phyloP scores from a whole-genome alignment of 2,329 filamentous ascomycete species.

The Leptodontidium sp. region DNA sequence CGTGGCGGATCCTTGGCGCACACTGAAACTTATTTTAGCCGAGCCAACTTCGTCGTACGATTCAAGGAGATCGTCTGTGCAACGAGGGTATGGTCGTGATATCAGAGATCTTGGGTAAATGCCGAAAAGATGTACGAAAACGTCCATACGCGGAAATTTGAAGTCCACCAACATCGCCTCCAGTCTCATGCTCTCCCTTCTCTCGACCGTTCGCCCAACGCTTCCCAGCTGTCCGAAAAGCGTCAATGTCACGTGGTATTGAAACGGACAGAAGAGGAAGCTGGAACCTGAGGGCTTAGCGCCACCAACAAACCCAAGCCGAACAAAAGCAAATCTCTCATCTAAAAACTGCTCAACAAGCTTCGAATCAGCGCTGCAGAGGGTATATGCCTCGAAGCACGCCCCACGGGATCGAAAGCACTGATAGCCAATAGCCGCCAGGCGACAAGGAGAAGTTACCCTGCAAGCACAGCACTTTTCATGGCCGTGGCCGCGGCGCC shows the following conservation, averaged over 20 bases:
- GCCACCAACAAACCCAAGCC: not conserved
- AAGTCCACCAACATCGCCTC: not conserved
- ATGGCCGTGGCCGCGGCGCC: constrained; percentile 5
- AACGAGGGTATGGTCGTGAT: not conserved
- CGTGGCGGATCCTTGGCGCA: constrained; percentile 12
- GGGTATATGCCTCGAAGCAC: not conserved
- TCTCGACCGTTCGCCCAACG: not conserved
- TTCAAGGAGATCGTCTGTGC: constrained; percentile 6
- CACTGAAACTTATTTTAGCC: constrained; percentile 15
- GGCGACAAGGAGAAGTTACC: constrained; percentile 4
- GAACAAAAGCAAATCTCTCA: constrained; percentile 7
- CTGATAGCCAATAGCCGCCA: not conserved
- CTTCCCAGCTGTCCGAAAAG: not conserved
- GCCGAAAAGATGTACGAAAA: not conserved
- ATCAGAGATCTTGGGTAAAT: constrained; percentile 4
- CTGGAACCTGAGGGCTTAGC: not conserved
- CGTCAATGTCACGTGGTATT: not conserved
- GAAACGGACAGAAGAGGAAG: too few relatives aligned
- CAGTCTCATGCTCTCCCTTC: not conserved
- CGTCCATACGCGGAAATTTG: not conserved
- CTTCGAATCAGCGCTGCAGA: constrained; percentile 13
- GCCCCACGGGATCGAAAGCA: constrained; percentile 3
- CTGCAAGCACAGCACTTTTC: constrained; percentile 14
- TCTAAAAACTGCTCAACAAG: constrained; percentile 10
- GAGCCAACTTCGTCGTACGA: constrained; percentile 7